phyloP scores from a whole-genome alignment of 108 stramenopile species.

The Pseudonitzschia multiseries region DNA sequence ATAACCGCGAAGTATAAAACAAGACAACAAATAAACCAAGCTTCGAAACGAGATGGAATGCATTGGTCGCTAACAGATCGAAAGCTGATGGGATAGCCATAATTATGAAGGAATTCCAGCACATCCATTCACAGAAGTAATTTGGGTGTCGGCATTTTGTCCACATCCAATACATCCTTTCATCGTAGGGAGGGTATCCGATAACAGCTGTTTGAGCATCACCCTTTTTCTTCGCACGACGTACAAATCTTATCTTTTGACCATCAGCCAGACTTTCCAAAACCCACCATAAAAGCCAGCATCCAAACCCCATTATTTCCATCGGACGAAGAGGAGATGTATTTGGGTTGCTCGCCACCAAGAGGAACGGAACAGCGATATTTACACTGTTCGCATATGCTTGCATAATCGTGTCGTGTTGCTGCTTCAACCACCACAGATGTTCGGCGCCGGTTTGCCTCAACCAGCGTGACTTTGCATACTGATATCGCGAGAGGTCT shows the following conservation, averaged over 20 bases:
- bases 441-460: neutral
- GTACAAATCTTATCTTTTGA: slow-evolving; percentile 8
- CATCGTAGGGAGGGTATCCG: slow-evolving; percentile 21
- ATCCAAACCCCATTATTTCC: slow-evolving; percentile 13
- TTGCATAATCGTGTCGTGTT: slow-evolving; percentile 25
- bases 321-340: neutral
- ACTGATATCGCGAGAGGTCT: slow-evolving; percentile 24
- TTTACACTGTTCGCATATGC: slow-evolving; percentile 16
- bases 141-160: slow-evolving; percentile 24
- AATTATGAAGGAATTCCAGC: slow-evolving; percentile 7
- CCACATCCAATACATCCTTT: slow-evolving; percentile 5
- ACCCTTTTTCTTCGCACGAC: neutral
- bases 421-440: slow-evolving; percentile 20
- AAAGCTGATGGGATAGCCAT: slow-evolving; percentile 11
- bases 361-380: slow-evolving; percentile 2
- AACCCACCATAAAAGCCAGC: slow-evolving; percentile 13
- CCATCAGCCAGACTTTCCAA: slow-evolving; percentile 14
- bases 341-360: slow-evolving; percentile 11
- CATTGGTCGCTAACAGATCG: neutral
- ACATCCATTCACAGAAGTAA: slow-evolving; percentile 29
- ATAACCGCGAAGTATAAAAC: neutral
- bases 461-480: slow-evolving; percentile 18
- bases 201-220: neutral
- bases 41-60: neutral
- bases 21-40: neutral